Conservation (phyloP, 2,329 filamentous ascomycete species). For the Sphaerulina musiva region DNA sequence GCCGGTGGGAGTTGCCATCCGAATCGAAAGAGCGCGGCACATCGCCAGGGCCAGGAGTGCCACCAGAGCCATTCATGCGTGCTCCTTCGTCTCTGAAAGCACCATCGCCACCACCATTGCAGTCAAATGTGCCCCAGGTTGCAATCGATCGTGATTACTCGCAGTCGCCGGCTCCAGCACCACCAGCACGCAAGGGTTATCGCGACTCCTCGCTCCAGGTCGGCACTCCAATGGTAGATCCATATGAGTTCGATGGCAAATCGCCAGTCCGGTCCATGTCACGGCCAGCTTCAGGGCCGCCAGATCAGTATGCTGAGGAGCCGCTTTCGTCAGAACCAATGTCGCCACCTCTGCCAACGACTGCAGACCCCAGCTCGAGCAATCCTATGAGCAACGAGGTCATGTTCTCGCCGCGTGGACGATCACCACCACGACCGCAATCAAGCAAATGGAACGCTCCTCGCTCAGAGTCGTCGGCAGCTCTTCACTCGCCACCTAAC, state of each 20-base stretch:
- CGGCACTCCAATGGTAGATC: conserved; percentile 5
- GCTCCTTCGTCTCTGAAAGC: background rate
- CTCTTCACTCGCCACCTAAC: conserved; percentile 4
- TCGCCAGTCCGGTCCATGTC: background rate
- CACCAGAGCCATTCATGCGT: conserved; percentile 3
- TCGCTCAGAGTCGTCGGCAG: conserved; percentile 12
- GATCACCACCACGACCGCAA: conserved; percentile 8
- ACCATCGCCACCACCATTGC: conserved; percentile 1
- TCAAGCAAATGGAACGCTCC: conserved; percentile 4
- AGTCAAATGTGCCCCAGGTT: conserved; percentile 5
- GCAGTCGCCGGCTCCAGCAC: background rate
- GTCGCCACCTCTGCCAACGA: conserved; percentile 6
- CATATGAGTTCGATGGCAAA: conserved; percentile 5
- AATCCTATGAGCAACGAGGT: conserved; percentile 10
- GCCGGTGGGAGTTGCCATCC: conserved; percentile 7
- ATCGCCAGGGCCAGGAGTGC: background rate
- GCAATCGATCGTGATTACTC: background rate
- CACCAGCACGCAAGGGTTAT: conserved; percentile 1
- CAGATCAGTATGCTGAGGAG: conserved; percentile 11
- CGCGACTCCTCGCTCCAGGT: conserved; percentile 7
- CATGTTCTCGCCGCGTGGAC: conserved; percentile 12
- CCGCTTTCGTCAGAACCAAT: background rate
- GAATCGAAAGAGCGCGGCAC: conserved; percentile 1
- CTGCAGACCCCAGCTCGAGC: conserved; percentile 3
- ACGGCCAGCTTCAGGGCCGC: background rate